These are phyloP conservation scores for Dalechampia spathulata DNA, from an alignment of 441 rosid species.

Conservation along the genomic window DNA sequence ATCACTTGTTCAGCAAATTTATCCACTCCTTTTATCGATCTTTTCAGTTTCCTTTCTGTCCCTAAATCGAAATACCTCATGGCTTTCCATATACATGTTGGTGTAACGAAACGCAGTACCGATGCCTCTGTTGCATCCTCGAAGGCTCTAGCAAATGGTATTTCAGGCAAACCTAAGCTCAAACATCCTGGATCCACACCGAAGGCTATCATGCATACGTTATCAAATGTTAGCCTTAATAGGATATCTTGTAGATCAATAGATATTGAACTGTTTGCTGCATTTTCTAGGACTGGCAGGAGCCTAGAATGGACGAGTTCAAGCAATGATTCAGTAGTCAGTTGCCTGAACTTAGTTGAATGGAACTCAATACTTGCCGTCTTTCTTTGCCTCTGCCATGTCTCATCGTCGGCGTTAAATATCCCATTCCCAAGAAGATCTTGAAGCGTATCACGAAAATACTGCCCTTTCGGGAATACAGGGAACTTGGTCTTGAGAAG, in stretches of 20 bases:
- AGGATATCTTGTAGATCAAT: constrained; percentile 73
- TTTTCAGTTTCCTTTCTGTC: constrained; percentile 57
- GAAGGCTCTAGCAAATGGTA: constrained; percentile 80
- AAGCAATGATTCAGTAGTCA: constrained; percentile 54
- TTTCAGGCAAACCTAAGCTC: constrained; percentile 45
- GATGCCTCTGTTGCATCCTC: constrained; percentile 90
- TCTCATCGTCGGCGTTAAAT: constrained; percentile 74
- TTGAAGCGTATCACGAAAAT: constrained; percentile 51
- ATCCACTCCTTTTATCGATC: constrained; percentile 58
- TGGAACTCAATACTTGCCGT: constrained; percentile 91
- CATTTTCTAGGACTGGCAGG: constrained; percentile 57
- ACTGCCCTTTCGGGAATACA: constrained; percentile 76
- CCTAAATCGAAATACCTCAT: constrained; percentile 64
- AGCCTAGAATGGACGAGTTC: constrained; percentile 80
- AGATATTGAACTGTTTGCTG: constrained; percentile 24
- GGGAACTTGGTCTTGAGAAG: constrained; percentile 78
- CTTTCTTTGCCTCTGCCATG: constrained; percentile 82
- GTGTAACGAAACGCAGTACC: constrained; percentile 59
- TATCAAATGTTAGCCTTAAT: constrained; percentile 75
- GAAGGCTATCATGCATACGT: constrained; percentile 91
- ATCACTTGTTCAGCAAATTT: constrained; percentile 72
- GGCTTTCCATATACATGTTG: constrained; percentile 71
- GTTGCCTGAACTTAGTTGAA: constrained; percentile 67
- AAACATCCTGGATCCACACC: constrained; percentile 94
- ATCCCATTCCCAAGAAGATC: constrained; percentile 88